Evolutionary conservation across 2,329 filamentous ascomycete species (phyloP).

Genomic region (Cercospora zeae-maydis): DNA sequence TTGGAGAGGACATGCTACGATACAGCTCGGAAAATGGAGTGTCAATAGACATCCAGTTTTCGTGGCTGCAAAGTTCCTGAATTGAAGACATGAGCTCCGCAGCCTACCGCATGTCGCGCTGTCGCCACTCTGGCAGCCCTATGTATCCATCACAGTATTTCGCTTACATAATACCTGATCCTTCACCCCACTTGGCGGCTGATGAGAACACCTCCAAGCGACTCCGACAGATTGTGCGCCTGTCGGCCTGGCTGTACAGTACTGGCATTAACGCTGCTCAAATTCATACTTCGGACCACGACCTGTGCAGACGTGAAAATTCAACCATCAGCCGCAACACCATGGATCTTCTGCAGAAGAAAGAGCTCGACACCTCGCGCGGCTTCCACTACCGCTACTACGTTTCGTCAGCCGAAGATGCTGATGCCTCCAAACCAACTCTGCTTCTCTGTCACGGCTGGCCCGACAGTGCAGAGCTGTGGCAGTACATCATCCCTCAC

Average conservation of each 20-base stretch:
- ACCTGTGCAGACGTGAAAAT: neutral
- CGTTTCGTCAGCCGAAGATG: constrained; percentile 26
- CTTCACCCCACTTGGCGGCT: neutral
- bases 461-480: constrained; percentile 48
- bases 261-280: neutral
- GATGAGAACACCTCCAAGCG: neutral
- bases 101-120: neutral
- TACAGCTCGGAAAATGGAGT: too few relatives aligned
- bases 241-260: neutral
- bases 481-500: constrained; percentile 42
- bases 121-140: neutral
- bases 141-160: neutral
- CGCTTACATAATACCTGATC: neutral
- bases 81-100: too few relatives aligned
- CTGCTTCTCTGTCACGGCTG: constrained; percentile 49
- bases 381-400: constrained; percentile 45
- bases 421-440: constrained; percentile 33
- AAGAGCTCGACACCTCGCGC: constrained; percentile 23
- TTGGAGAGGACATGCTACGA: too few relatives aligned
- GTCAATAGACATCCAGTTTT: too few relatives aligned
- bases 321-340: too few relatives aligned
- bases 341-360: constrained; percentile 27
- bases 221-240: neutral
- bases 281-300: neutral
- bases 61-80: too few relatives aligned